phyloP scores from a whole-genome alignment of 768 basidiomycete species.

The Amanita pseudoporphyria region DNA sequence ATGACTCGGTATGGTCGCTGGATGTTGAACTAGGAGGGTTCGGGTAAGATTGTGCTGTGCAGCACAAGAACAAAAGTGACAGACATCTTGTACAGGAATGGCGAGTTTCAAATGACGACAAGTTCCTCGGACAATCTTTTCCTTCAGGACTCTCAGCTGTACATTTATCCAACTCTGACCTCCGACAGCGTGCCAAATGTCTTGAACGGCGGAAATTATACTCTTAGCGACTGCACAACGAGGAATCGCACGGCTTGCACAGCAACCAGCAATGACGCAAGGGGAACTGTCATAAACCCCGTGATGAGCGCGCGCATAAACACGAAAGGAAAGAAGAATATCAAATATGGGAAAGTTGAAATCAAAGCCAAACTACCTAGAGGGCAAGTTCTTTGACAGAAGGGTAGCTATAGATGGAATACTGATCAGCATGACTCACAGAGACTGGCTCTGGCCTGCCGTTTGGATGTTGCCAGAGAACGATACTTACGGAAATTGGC shows the following conservation, averaged over 20 bases:
- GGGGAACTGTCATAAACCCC: constrained; percentile 54
- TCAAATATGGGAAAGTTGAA: constrained; percentile 53
- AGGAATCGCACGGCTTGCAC: constrained; percentile 25
- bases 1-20: constrained; percentile 47
- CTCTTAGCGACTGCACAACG: constrained; percentile 56
- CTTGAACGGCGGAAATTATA: constrained; percentile 52
- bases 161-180: constrained; percentile 76
- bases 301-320: constrained; percentile 67
- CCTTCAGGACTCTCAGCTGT: constrained; percentile 58
- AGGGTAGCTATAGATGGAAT: constrained; percentile 17
- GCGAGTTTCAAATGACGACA: constrained; percentile 77
- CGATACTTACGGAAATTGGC: constrained; percentile 55
- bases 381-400: constrained; percentile 30
- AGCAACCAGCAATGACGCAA: constrained; percentile 28
- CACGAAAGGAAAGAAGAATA: constrained; percentile 49
- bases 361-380: constrained; percentile 52
- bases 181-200: constrained; percentile 43
- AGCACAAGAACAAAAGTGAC: background rate
- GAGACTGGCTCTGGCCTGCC: constrained; percentile 69
- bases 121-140: constrained; percentile 50
- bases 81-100: constrained; percentile 32
- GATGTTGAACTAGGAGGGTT: constrained; percentile 73
- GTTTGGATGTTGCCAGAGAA: constrained; percentile 67
- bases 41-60: constrained; percentile 30
- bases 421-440: constrained; percentile 8